Base-by-base conservation (phyloP, 2,329 filamentous ascomycete species). In the Helicocarpus griseus region DNA sequence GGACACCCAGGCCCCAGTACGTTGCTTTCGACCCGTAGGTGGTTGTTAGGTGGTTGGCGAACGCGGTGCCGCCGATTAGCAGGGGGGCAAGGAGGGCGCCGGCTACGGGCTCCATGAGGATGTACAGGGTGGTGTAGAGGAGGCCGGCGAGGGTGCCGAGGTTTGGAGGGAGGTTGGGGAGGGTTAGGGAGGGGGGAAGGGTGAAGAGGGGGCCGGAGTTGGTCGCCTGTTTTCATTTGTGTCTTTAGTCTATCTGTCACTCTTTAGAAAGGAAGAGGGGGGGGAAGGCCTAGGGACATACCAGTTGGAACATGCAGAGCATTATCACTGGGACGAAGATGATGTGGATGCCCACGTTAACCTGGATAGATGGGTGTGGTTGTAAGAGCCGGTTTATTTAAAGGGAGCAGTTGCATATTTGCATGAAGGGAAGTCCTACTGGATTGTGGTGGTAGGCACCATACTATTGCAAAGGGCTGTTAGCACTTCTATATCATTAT, bases 81-180 rank as follows among this genome's bases (percentile, higher is more conserved):
- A 96, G 75, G 2, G 87, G 79, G 5, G 87, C 83, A 39, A 95
- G 74, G 26, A 87, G 73, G 9, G 81, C 83, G 48, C 93, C 93
- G 9, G 93, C 93, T 0, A 97, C 89, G 1, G 93, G 93, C 65
- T 98, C 93, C 63, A 98, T 84, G 21, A 98, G 79, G 45, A 97
- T 77, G 65, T 97, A 98, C 51, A 96, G 79, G 1, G 78, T 78
- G 35, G 85, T 79, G 70, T 93, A 96, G 26, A 83, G 60, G 8
- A 81, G 61, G 39, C 76, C 76, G 49, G 69, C 73, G 53, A 80
- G 72, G 3, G 81, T 83, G 48, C 78, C 81, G 54, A 77, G 65
- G 56, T 83, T 83, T 26, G 77, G 71, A 36, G 80, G 80, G 26
- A 84, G 73, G 63, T 81, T 74, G 28, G 78, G 73, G 48, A 81